These are phyloP conservation scores for Hapsidospora chrysogenum DNA, from an alignment of 495 filamentous ascomycete genomes.

Conservation along the genomic window DNA sequence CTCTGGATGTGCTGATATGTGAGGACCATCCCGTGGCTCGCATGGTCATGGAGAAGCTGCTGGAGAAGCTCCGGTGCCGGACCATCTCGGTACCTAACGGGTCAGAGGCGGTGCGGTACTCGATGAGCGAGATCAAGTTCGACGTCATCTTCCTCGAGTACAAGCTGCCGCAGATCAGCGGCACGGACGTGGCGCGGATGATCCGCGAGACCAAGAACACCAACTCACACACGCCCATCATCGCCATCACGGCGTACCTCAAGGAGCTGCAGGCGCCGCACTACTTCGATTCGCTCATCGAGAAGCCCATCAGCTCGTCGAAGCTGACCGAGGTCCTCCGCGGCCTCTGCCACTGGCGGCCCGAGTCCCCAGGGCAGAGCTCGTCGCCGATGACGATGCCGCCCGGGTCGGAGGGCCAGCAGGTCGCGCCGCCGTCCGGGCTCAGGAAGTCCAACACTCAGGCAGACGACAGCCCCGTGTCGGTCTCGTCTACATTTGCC, in stretches of 20 bases:
- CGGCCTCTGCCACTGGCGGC: slow-evolving; percentile 84
- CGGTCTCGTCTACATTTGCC: slow-evolving; percentile 63
- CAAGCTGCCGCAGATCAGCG: slow-evolving; percentile 85
- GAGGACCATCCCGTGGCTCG: slow-evolving; percentile 97
- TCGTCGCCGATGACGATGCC: slow-evolving; percentile 18
- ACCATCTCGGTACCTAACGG: slow-evolving; percentile 87
- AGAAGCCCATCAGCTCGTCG: slow-evolving; percentile 83
- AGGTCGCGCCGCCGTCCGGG: slow-evolving; percentile 36
- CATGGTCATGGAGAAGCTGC: slow-evolving; percentile 88
- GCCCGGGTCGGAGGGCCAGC: slow-evolving; percentile 15
- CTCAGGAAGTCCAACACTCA: slow-evolving; percentile 43
- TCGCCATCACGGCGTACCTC: slow-evolving; percentile 92
- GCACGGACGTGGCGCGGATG: slow-evolving; percentile 91
- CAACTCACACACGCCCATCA: slow-evolving; percentile 87
- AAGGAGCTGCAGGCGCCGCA: slow-evolving; percentile 89
- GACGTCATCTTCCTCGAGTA: slow-evolving; percentile 98
- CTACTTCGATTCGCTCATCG: slow-evolving; percentile 84
- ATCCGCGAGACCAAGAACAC: slow-evolving; percentile 87
- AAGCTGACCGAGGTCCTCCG: slow-evolving; percentile 77
- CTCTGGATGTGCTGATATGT: slow-evolving; percentile 86
- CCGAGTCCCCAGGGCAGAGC: slow-evolving; percentile 38
- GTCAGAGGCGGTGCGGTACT: slow-evolving; percentile 76
- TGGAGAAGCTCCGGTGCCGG: slow-evolving; percentile 87
- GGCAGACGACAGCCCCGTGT: slow-evolving; percentile 67
- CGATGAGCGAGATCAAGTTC: slow-evolving; percentile 84